Conservation (phyloP, 2,329 filamentous ascomycete species). For the Pseudogymnoascus verrucosus region DNA sequence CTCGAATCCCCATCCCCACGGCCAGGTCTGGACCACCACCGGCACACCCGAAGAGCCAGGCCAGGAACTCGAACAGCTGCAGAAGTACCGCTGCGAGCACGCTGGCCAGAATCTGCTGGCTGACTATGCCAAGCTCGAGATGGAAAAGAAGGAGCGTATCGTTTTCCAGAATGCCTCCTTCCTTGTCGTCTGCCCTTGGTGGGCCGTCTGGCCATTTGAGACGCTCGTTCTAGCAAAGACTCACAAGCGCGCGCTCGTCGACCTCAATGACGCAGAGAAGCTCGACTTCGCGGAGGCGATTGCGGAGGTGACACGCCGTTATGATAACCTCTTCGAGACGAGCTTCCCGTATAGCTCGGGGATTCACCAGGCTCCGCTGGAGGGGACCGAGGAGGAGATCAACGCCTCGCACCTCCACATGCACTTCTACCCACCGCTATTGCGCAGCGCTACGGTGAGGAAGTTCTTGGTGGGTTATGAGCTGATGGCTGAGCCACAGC, state of each 20-base stretch:
- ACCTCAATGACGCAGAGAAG: constrained; percentile 66
- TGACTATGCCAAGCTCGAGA: constrained; percentile 81
- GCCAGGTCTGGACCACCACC: constrained; percentile 93
- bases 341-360: constrained; percentile 96
- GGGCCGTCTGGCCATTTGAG: constrained; percentile 97
- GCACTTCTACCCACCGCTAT: constrained; percentile 92
- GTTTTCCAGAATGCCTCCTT: constrained; percentile 84
- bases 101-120: constrained; percentile 67
- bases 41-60: constrained; percentile 82
- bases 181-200: constrained; percentile 89
- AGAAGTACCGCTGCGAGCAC: constrained; percentile 68
- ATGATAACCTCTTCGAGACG: constrained; percentile 96
- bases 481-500: constrained; percentile 93
- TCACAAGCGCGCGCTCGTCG: constrained; percentile 77
- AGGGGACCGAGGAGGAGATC: constrained; percentile 72
- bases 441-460: constrained; percentile 85
- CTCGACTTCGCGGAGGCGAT: constrained; percentile 72
- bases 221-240: constrained; percentile 79
- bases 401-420: constrained; percentile 88
- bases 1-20: constrained; percentile 96
- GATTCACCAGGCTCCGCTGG: constrained; percentile 87
- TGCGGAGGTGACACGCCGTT: constrained; percentile 79
- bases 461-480: constrained; percentile 98
- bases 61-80: constrained; percentile 69
- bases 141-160: constrained; percentile 72